Evolutionary conservation across 2,329 filamentous ascomycete genomes (phyloP).

Genomic region (Pseudohalonectria lignicola): DNA sequence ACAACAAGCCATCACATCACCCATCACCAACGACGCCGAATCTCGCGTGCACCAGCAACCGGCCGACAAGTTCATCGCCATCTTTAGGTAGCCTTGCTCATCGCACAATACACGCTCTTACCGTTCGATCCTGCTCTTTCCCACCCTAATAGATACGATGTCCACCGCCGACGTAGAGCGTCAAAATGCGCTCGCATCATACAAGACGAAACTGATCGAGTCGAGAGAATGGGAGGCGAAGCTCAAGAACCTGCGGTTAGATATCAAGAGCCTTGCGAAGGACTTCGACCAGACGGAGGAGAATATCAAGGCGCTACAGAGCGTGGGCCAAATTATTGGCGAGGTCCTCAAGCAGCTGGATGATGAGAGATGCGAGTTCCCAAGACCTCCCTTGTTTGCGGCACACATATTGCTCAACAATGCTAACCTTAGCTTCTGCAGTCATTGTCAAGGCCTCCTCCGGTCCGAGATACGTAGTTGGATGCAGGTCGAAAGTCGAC

Average conservation of each 20-base stretch:
- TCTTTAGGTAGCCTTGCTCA: neutral
- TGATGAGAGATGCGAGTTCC: conserved; percentile 83
- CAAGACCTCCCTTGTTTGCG: conserved; percentile 3
- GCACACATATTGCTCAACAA: too few relatives aligned
- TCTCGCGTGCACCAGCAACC: too few relatives aligned
- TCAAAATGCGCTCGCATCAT: conserved; percentile 62
- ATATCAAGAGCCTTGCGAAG: conserved; percentile 90
- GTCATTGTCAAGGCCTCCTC: conserved; percentile 98
- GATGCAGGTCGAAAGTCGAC: conserved; percentile 96
- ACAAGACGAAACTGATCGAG: conserved; percentile 76
- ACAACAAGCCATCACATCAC: too few relatives aligned
- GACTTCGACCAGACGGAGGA: conserved; percentile 97
- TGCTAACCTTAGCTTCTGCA: too few relatives aligned
- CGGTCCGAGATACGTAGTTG: conserved; percentile 93
- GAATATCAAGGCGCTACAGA: conserved; percentile 98
- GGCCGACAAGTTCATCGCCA: neutral
- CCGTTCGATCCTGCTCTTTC: neutral
- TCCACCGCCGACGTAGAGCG: conserved; percentile 49
- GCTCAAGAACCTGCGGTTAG: conserved; percentile 83
- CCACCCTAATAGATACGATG: neutral
- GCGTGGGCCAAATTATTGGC: conserved; percentile 97
- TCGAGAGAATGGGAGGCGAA: conserved; percentile 98
- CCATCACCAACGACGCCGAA: too few relatives aligned
- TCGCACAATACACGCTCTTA: neutral
- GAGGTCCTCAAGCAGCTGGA: conserved; percentile 98